Conservation (phyloP, 2,329 filamentous ascomycete species). For the Cryphonectria radicalis region DNA sequence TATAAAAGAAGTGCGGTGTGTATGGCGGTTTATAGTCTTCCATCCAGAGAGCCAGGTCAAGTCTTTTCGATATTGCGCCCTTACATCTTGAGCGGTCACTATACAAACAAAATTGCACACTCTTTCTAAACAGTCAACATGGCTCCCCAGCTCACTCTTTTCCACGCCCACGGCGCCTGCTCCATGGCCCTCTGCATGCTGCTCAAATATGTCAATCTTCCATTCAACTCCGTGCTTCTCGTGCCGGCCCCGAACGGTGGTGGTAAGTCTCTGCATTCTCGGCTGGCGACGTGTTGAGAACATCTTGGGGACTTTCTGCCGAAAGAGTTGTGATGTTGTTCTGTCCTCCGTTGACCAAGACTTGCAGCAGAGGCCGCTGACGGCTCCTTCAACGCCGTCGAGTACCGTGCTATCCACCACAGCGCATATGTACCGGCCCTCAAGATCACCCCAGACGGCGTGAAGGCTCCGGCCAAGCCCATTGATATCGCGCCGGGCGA, state of each 20-base stretch:
- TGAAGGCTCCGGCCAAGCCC: neutral
- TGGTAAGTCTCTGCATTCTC: neutral
- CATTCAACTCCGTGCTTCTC: constrained; percentile 29
- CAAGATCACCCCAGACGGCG: constrained; percentile 31
- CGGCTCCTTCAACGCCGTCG: constrained; percentile 37
- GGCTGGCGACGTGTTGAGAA: neutral
- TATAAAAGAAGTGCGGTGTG: neutral
- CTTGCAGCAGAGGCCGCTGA: constrained; percentile 35
- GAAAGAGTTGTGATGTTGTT: neutral
- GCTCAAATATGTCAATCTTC: constrained; percentile 38
- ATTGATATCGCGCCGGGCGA: constrained; percentile 22
- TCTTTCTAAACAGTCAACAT: neutral
- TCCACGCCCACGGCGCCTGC: constrained; percentile 38
- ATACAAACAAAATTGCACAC: neutral
- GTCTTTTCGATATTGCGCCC: neutral
- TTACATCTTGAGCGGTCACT: neutral
- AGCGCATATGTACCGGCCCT: constrained; percentile 40
- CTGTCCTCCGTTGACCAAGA: constrained; percentile 31
- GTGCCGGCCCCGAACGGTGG: neutral
- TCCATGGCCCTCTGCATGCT: constrained; percentile 38
- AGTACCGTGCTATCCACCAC: constrained; percentile 39
- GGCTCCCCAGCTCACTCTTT: constrained; percentile 33
- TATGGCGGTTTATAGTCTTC: neutral
- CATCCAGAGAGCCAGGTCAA: neutral
- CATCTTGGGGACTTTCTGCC: neutral